Conservation (phyloP, 768 basidiomycete genomes). For the Collybia sp. region DNA sequence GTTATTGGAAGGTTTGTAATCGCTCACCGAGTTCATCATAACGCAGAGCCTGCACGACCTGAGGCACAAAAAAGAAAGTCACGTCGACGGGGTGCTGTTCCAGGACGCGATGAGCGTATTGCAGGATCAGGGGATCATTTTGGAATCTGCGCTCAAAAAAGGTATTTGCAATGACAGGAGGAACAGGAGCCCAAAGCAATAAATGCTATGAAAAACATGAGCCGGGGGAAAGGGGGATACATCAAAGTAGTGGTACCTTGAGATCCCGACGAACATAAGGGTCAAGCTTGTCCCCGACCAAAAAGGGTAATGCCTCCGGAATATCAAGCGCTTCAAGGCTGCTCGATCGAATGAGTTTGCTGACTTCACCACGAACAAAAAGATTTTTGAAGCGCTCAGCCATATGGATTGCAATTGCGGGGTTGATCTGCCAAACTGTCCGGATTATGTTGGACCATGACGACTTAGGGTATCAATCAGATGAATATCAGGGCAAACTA, state of each 20-base stretch:
- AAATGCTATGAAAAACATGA: slow-evolving; percentile 53
- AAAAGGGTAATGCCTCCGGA: slow-evolving; percentile 76
- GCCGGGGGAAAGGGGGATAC: neutral
- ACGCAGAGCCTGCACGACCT: slow-evolving; percentile 94
- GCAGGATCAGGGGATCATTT: slow-evolving; percentile 80
- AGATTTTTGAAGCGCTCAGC: slow-evolving; percentile 83
- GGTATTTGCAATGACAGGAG: slow-evolving; percentile 75
- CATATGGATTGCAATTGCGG: slow-evolving; percentile 78
- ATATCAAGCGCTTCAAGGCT: slow-evolving; percentile 65
- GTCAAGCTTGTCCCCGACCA: slow-evolving; percentile 73
- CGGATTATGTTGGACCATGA: slow-evolving; percentile 67
- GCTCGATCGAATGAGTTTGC: slow-evolving; percentile 66
- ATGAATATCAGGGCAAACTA: neutral
- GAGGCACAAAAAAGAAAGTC: slow-evolving; percentile 99
- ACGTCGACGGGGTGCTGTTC: slow-evolving; percentile 92
- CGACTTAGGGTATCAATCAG: slow-evolving; percentile 28
- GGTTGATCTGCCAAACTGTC: slow-evolving; percentile 77
- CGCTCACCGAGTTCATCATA: slow-evolving; percentile 78
- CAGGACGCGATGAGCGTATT: slow-evolving; percentile 94
- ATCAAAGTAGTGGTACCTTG: slow-evolving; percentile 44
- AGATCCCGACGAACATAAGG: slow-evolving; percentile 57
- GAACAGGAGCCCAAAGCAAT: slow-evolving; percentile 83
- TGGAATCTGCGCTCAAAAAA: slow-evolving; percentile 84
- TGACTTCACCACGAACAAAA: slow-evolving; percentile 66
- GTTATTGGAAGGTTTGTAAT: neutral